Percentiles rank a stretch among this genome's conserved stretches.
Conservation (phyloP, 345 rosid species). For the Stellera chamaejasme region DNA sequence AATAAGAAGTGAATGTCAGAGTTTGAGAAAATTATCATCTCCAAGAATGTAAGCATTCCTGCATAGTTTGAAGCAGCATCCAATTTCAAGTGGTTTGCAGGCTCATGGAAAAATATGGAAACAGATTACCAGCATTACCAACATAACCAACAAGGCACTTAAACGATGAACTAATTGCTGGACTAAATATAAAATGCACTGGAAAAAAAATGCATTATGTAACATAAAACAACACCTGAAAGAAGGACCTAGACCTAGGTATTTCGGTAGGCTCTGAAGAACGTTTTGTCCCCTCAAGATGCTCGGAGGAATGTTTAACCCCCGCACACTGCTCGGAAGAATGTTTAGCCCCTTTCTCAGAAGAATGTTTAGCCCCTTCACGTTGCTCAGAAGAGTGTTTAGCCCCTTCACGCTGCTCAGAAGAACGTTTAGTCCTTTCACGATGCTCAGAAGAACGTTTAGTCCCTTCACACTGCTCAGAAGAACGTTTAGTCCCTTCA, state of each 20-base stretch:
- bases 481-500: conserved; percentile 20
- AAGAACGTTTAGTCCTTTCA: conserved; percentile 20
- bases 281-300: conserved; percentile 26
- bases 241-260: conserved; percentile 46
- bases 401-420: conserved; percentile 19
- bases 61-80: too few relatives aligned
- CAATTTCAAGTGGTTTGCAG: too few relatives aligned
- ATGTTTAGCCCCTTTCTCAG: too few relatives aligned
- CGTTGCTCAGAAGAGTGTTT: conserved; percentile 27
- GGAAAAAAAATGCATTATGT: conserved; percentile 1
- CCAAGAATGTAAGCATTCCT: not conserved
- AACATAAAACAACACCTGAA: conserved; percentile 47
- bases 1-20: conserved; percentile 4
- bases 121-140: too few relatives aligned
- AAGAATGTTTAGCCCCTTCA: too few relatives aligned
- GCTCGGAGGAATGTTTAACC: conserved; percentile 4
- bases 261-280: conserved; percentile 35
- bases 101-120: too few relatives aligned
- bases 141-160: too few relatives aligned
- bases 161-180: not conserved
- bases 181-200: not conserved
- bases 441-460: conserved; percentile 28
- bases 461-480: conserved; percentile 19
- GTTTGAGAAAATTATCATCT: conserved; percentile 12
- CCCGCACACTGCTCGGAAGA: too few relatives aligned